A percentile compares a stretch with the other conserved stretches of the same genome.
phyloP scores from a whole-genome alignment of 306 rosid species.

The Cucurbita moschata region DNA sequence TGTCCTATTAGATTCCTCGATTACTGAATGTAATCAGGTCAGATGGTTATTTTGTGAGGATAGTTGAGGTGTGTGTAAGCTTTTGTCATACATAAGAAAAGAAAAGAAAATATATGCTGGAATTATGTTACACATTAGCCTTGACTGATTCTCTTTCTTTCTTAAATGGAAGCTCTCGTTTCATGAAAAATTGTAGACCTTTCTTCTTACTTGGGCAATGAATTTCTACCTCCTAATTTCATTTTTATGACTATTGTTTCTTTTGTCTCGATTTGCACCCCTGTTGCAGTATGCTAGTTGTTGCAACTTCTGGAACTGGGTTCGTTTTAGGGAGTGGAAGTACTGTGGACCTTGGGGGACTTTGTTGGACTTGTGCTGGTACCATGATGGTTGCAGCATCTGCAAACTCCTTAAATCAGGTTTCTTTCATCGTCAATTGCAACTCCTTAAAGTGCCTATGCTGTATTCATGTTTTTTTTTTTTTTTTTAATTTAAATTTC shows the following conservation, averaged over 20 bases:
- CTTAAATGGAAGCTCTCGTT: neutral
- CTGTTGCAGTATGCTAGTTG: conserved; percentile 66
- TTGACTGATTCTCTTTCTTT: neutral
- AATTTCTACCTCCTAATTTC: neutral
- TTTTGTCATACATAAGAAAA: too few species aligned
- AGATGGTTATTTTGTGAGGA: too few species aligned
- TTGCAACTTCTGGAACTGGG: conserved; percentile 94
- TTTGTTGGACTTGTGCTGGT: conserved; percentile 79
- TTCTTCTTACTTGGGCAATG: neutral
- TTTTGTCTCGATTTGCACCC: neutral
- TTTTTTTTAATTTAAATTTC: too few species aligned
- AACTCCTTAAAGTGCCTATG: neutral
- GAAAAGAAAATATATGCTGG: neutral
- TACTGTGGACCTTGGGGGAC: conserved; percentile 44
- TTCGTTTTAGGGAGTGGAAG: conserved; percentile 72
- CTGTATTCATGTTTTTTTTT: neutral
- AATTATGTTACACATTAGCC: neutral
- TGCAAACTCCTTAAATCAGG: conserved; percentile 91
- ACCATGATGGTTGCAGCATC: conserved; percentile 99
- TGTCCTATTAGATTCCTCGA: too few species aligned
- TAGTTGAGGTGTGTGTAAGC: too few species aligned
- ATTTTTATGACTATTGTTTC: neutral
- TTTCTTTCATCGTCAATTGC: conserved; percentile 11
- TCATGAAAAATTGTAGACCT: neutral
- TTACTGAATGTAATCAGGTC: too few species aligned